Percentiles rank a stretch among this genome's conserved stretches.
Conservation (phyloP, 2,329 filamentous ascomycete species). For the Saccharata proteae region DNA sequence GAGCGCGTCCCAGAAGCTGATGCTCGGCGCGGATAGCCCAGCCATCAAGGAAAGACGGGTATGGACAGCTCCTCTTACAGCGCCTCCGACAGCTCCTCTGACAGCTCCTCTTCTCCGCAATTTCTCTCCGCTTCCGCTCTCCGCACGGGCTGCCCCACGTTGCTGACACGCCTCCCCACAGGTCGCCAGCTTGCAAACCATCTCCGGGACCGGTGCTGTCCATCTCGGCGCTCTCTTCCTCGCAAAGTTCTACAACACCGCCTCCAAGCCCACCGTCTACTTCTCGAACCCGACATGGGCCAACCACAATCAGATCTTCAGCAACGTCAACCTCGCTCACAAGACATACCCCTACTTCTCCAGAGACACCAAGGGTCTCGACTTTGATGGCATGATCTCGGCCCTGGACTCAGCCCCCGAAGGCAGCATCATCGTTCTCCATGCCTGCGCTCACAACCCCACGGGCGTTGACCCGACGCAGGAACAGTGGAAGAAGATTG, state of each 20-base stretch:
- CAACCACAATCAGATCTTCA: constrained; percentile 98
- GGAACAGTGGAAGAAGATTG: constrained; percentile 90
- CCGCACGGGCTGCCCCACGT: too few species aligned
- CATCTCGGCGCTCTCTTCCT: constrained; percentile 93
- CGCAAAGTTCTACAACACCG: constrained; percentile 65
- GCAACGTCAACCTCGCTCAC: constrained; percentile 68
- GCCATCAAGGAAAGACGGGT: constrained; percentile 75
- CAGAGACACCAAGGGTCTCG: constrained; percentile 75
- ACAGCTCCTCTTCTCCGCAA: background rate
- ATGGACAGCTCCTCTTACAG: constrained; percentile 15
- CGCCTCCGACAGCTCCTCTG: too few species aligned
- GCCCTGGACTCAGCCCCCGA: constrained; percentile 57
- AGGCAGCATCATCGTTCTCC: constrained; percentile 76
- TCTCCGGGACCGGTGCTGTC: constrained; percentile 92
- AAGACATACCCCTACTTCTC: constrained; percentile 91
- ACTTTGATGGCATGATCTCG: constrained; percentile 78
- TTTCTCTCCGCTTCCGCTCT: background rate
- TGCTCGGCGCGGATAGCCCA: constrained; percentile 67
- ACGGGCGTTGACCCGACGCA: constrained; percentile 91
- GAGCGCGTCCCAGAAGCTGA: constrained; percentile 77
- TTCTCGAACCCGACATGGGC: constrained; percentile 94
- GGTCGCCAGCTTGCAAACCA: constrained; percentile 75
- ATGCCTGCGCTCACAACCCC: constrained; percentile 95
- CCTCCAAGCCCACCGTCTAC: constrained; percentile 64
- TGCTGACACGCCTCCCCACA: constrained; percentile 15